These are phyloP conservation scores for Paracoccidioides brasiliensis DNA, from an alignment of 2,329 filamentous ascomycete species.

Conservation along the genomic window DNA sequence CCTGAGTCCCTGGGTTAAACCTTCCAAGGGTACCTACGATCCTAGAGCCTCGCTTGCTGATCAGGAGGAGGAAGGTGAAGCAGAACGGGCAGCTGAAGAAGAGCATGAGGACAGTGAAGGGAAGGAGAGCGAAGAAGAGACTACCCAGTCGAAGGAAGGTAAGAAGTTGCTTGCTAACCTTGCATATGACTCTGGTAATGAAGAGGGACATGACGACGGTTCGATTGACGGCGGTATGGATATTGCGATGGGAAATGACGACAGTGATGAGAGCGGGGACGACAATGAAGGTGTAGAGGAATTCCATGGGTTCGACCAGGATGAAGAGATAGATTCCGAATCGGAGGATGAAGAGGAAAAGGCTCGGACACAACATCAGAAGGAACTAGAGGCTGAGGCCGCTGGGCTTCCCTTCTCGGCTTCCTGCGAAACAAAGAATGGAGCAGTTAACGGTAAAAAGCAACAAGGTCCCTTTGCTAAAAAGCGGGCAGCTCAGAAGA, in stretches of 20 bases:
- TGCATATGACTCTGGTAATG: conserved; percentile 14
- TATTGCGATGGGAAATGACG: conserved; percentile 34
- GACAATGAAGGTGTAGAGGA: conserved; percentile 35
- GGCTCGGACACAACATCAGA: conserved; percentile 60
- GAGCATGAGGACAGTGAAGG: conserved; percentile 37
- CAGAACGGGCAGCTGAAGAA: conserved; percentile 54
- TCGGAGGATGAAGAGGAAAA: conserved; percentile 48
- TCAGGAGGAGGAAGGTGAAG: conserved; percentile 78
- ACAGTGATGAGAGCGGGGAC: conserved; percentile 34
- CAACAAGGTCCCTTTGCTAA: conserved; percentile 56
- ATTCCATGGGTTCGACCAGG: conserved; percentile 41
- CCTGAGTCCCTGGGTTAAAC: conserved; percentile 89
- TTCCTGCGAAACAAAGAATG: conserved; percentile 39
- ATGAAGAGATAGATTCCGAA: conserved; percentile 36
- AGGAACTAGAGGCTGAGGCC: conserved; percentile 85
- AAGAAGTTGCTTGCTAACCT: conserved; percentile 29
- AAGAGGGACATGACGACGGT: conserved; percentile 34
- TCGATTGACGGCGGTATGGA: conserved; percentile 37
- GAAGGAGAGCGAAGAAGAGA: conserved; percentile 27
- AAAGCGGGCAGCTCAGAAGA: conserved; percentile 54
- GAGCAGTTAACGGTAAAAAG: conserved; percentile 46
- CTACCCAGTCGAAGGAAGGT: conserved; percentile 17
- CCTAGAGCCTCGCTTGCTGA: conserved; percentile 74
- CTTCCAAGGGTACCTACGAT: conserved; percentile 77
- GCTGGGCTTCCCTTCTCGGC: conserved; percentile 46